Base-by-base conservation (phyloP, 768 basidiomycete species). In the Kwoniella sp. region DNA sequence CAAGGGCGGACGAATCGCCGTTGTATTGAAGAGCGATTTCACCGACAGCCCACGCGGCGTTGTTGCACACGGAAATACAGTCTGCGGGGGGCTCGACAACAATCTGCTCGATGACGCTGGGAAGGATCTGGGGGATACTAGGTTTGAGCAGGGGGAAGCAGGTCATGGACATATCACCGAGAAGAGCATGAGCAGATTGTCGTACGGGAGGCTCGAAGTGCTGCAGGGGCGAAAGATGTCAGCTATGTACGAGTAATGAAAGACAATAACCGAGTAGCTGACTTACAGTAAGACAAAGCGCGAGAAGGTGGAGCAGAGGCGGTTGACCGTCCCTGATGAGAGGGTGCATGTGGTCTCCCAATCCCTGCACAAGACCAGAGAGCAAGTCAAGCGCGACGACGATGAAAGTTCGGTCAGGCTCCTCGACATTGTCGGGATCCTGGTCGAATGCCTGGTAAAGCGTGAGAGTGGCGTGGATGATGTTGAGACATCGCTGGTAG, bases 41-140 rank as follows among this genome's bases (percentile, higher is more conserved):
- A 48, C 96, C 96, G 27, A 96, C 93, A n/a, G 92, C 93, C 96
- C 96, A 99, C 0, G 95, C 95, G 10, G 96, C 96, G 77, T 99
- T 99, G 81, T 99, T 99, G 79, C 92, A 94, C 5, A 95, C 96
- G 69, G 92, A 94, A 67, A 98, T 87, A 74, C 93, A 92, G 79
- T 97, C 94, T 30, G 89, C 84, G 72, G 91, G 90, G 1, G 95
- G 96, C 74, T 95, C 91, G 4, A 90, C 90, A 65, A 93, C 90
- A 56, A 99, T 89, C 73, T 98, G 94, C 44, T 85, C 82, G 65
- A 90, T 90, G 58, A 99, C 84, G 76, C 93, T 90, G 17, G 86
- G 84, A 90, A 98, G 93, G 78, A 99, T 89, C 27, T 86, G 86
- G 0, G 91, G 85, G 82, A 97, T 88, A 65, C 88, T 87, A 1